phyloP scores from a whole-genome alignment of 2,329 filamentous ascomycete genomes.

The Diplodia corticola region DNA sequence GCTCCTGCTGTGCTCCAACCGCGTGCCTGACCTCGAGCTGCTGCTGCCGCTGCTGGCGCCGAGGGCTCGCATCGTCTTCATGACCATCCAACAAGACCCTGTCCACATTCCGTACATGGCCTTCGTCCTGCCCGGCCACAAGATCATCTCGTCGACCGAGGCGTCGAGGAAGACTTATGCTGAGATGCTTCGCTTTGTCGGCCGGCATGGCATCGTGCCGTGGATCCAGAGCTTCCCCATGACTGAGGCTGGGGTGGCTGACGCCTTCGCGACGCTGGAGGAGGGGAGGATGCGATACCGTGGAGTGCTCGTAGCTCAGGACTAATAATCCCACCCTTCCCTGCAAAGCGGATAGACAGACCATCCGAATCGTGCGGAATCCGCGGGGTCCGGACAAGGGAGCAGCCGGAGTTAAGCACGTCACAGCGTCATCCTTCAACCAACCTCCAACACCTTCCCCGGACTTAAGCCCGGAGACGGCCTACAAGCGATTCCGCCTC shows the following conservation, averaged over 20 bases:
- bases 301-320: conserved; percentile 13
- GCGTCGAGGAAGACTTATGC: conserved; percentile 18
- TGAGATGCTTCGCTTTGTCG: conserved; percentile 24
- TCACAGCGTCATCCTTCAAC: not conserved
- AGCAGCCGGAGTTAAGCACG: not conserved
- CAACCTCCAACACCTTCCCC: not conserved
- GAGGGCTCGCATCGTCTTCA: conserved; percentile 35
- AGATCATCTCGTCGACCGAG: conserved; percentile 34
- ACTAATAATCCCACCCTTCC: no score
- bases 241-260: conserved; percentile 23
- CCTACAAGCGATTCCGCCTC: not conserved
- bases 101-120: conserved; percentile 36
- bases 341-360: not conserved
- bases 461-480: not conserved
- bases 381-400: not conserved
- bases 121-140: conserved; percentile 37
- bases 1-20: conserved; percentile 35
- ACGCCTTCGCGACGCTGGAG: conserved; percentile 23
- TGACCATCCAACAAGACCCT: conserved; percentile 36
- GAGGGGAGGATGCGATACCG: conserved; percentile 24
- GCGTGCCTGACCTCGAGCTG: conserved; percentile 30
- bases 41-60: conserved; percentile 33
- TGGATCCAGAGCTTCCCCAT: conserved; percentile 24
- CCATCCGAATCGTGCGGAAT: not conserved
- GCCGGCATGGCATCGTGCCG: conserved; percentile 22